Conservation (phyloP, 2,329 filamentous ascomycete genomes). For the Annulohypoxylon truncatum region DNA sequence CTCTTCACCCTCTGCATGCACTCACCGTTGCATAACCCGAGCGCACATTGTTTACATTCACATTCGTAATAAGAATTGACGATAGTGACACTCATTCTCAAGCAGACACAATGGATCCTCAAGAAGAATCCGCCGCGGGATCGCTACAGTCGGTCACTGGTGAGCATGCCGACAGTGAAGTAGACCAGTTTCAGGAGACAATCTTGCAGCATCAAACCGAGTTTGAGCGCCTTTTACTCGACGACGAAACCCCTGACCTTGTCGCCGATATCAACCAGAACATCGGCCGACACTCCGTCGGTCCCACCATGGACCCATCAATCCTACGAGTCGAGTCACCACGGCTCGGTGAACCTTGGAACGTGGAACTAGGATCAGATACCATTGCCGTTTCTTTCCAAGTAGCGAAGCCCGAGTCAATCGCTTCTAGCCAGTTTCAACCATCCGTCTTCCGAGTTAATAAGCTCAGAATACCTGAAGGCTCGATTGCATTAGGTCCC, state of each 20-base stretch:
- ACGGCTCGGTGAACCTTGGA: too few relatives aligned
- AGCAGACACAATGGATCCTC: background rate
- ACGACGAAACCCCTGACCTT: too few relatives aligned
- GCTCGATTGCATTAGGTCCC: background rate
- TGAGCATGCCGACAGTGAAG: background rate
- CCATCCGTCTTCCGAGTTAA: background rate
- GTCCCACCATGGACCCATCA: too few relatives aligned
- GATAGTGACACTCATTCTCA: background rate
- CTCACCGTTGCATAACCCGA: background rate
- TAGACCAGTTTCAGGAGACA: too few relatives aligned
- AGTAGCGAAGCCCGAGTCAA: background rate
- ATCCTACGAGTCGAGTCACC: too few relatives aligned
- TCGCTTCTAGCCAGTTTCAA: background rate
- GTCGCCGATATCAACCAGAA: too few relatives aligned
- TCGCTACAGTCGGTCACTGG: too few relatives aligned
- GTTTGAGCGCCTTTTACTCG: too few relatives aligned
- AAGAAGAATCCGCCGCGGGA: too few relatives aligned
- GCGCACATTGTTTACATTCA: background rate
- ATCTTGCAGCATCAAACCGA: too few relatives aligned
- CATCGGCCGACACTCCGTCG: too few relatives aligned
- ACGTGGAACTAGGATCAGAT: too few relatives aligned
- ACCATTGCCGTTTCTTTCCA: background rate
- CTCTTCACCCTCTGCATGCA: background rate
- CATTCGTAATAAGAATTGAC: background rate
- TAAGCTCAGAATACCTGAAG: slow-evolving; percentile 7